Evolutionary conservation across 192 early-diverging fungal species (phyloP), one percentile per base, ranked within the genome.

Genomic region (Funneliformis geosporum): DNA sequence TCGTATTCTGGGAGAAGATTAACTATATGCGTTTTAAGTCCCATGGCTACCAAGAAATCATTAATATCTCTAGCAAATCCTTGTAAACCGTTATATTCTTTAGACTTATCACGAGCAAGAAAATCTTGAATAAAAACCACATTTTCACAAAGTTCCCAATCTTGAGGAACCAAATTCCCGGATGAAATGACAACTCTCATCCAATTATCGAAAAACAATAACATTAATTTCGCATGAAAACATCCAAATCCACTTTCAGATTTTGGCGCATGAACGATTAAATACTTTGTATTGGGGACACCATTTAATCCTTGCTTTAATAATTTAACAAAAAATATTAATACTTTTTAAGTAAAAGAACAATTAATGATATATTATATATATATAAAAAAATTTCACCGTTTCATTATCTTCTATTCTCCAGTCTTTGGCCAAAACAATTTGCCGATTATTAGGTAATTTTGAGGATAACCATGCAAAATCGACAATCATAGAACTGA

Each of bases 171-270:
- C 79, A 83, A 75, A 28, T 46, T 59, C 16, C 2, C 73, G 1
- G 21, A 89, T 8, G 85, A 84, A 42, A 83, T 84, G 4, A 89
- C 89, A 6, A 91, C 87, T 11, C 90, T 80, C 71, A 89, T 55
- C 64, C 85, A 87, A 4, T 70, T 69, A 39, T 85, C 80, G 40
- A 86, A 85, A 50, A 88, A 90, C n/a, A 91, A 43, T 18, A 91
- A 78, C 90, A 91, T 90, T 0, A 90, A n/a, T 67, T 90, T 91
- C 39, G 84, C 80, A 71, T 91, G 90, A 77, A 91, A 88, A n/a
- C 85, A 81, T 10, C 89, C 88, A 46, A 81, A 86, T 25, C 14
- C 12, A 21, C 23, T 23, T 12, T 79, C 60, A 16, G 67, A 76
- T 76, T 88, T 83, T 8, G 81, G 83, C 9, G 89, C 87, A 66